Base-by-base conservation (phyloP, 805 yeast genomes). In the Pichia thaimueangensis region DNA sequence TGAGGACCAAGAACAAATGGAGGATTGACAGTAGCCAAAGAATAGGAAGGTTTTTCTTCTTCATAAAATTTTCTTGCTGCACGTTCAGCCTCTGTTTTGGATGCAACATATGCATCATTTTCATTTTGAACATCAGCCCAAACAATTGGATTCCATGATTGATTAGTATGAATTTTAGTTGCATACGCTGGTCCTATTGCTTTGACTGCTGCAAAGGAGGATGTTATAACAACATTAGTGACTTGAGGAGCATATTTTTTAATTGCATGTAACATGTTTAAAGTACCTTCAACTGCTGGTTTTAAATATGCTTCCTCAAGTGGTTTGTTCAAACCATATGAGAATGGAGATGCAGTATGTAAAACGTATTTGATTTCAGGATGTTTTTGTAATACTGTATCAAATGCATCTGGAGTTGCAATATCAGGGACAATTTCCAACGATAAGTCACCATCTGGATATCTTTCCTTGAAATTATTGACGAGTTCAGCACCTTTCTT, bases 281-380 rank as follows among this genome's bases (percentile, higher is more conserved):
- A 58, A 7, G 82, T 75, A 37, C 84, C 85, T 32, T 67, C 55
- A 13, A 74, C 67, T 1, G 85, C 83, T 9, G 86, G 85, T n/a
- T 63, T 56, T 22, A 77, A 56, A 54, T 74, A 65, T 32, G 70
- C 79, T 21, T 66, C 63, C 48, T 78, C 78, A 7, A 68, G 65
- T 39, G 70, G 70, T 4, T 62, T 60, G 30, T 68, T 58, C 23
- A 67, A 62, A 19, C 63, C 62, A 37, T 54, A 62, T 0, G 57
- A 47, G 48, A 70, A 67, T 15, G 80, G 80, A 32, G 75, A 68
- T 13, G 78, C 76, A 1, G 76, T 68, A 56, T 75, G 82, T 15
- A 75, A 47, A 6, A 76, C 70, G 45, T 52, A 58, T 10, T 61
- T 60, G 36, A 73, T 62, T 25, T 72, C 71, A 1, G 65, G 61